Conservation (phyloP, 2,329 filamentous ascomycete genomes). For the Trichoderma semiorbis region DNA sequence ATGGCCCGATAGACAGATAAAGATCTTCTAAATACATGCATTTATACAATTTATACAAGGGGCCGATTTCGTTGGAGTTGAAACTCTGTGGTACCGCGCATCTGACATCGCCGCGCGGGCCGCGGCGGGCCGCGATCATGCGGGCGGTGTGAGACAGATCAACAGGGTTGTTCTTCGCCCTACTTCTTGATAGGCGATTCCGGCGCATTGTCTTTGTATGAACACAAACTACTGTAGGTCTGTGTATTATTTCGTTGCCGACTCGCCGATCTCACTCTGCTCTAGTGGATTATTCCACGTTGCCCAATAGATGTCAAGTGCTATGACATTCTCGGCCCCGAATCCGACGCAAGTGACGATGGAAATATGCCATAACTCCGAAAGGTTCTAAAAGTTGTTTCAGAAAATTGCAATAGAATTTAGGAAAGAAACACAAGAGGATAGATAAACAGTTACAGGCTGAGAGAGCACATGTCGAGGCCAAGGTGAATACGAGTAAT, state of each 20-base stretch:
- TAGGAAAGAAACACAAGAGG: background rate
- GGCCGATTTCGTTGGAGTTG: background rate
- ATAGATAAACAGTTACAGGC: background rate
- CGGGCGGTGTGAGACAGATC: background rate
- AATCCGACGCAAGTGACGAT: background rate
- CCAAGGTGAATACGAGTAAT: background rate
- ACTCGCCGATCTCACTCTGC: background rate
- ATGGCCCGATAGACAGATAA: background rate
- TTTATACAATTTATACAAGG: background rate
- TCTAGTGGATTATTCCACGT: background rate
- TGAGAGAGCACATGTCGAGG: background rate
- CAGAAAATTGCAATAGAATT: background rate
- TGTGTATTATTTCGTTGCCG: background rate
- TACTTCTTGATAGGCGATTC: background rate
- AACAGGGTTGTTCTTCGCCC: background rate
- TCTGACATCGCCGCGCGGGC: background rate
- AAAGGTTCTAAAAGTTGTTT: fast-evolving
- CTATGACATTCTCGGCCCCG: background rate
- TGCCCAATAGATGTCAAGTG: background rate
- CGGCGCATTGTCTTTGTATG: background rate
- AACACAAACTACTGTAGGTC: background rate
- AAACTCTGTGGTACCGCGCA: background rate
- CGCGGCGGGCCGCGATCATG: background rate
- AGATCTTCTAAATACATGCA: background rate
- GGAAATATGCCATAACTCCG: background rate